Evolutionary conservation across 2,329 filamentous ascomycete species (phyloP), one percentile per base, ranked within the genome.

Genomic region (Penicillium sclerotiorum): DNA sequence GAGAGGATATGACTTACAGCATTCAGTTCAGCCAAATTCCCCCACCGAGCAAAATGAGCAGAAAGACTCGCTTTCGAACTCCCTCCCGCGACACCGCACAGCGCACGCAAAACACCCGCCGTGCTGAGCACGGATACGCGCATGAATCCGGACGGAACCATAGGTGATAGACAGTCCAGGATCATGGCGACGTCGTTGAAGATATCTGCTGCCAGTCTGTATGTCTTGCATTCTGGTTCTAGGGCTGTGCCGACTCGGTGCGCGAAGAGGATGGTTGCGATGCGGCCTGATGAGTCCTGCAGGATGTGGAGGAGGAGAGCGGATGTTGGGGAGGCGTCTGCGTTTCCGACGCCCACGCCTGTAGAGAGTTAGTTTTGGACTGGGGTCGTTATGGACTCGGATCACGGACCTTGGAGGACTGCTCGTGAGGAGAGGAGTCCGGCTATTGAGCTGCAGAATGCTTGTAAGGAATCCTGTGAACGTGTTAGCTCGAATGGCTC

Each of bases 11-110:
- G 28, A 76, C 80, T 65, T 64, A 84, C 81, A 49, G 93, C 92
- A 73, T 96, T 97, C 49, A 99, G 79, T 70, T 97, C 93, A 1
- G 90, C 93, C 37, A 97, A 74, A 68, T 96, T 97, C 30, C 90
- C 89, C 66, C 85, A 85, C 58, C 80, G 84, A 8, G 93, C 91
- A 76, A 99, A 97, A 72, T 99, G 94, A 9, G 90, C 88, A 66
- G 89, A 94, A 59, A 99, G 74, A 53, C 88, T 92, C 2, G 93
- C 93, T 71, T 97, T 97, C 56, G 89, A 88, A 47, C 90, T 91
- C 11, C 89, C 90, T 1, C 90, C 93, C 0, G 93, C 89, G 5
- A 97, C 91, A 21, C 93, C 94, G 65, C 94, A 97, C 0, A 96
- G 74, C 0, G 84, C 80, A 33, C 85, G 73, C 47, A 88, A 70